Evolutionary conservation across 768 basidiomycete genomes (phyloP).

Genomic region (Termitomyces sp.): DNA sequence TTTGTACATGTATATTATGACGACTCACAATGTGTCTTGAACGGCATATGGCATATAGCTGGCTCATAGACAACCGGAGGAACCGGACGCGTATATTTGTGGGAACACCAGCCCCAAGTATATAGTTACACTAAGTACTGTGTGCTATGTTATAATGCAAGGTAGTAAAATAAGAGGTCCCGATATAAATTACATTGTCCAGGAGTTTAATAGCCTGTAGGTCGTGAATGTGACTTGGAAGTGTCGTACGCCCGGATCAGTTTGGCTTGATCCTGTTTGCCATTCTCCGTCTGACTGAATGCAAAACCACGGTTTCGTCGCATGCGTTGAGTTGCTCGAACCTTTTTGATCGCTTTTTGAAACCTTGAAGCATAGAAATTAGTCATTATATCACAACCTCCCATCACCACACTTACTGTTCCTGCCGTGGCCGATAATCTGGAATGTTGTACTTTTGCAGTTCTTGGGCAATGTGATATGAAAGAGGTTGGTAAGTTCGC

Average conservation of each 20-base stretch:
- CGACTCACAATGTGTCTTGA: no score
- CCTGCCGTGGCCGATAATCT: slow-evolving; percentile 94
- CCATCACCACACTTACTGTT: slow-evolving; percentile 60
- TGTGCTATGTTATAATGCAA: slow-evolving; percentile 6
- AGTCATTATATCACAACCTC: not conserved
- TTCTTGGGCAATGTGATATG: slow-evolving; percentile 99
- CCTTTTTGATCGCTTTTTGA: slow-evolving; percentile 99
- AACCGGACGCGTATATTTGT: not conserved
- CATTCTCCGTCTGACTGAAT: slow-evolving; percentile 94
- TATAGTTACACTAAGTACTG: not conserved
- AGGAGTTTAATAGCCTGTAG: slow-evolving; percentile 61
- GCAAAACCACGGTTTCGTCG: slow-evolving; percentile 95
- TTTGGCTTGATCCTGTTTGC: slow-evolving; percentile 81
- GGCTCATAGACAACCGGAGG: no score
- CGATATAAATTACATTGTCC: slow-evolving; percentile 34
- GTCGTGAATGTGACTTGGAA: slow-evolving; percentile 63
- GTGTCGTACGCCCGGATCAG: slow-evolving; percentile 87
- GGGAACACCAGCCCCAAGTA: not conserved
- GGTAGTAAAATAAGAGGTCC: slow-evolving; percentile 13
- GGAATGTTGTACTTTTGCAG: slow-evolving; percentile 99
- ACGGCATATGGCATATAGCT: no score
- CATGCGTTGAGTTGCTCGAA: slow-evolving; percentile 97
- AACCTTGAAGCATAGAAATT: slow-evolving; percentile 46
- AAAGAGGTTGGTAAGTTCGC: slow-evolving; percentile 80
- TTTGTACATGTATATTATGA: no score